These are phyloP conservation scores for Blastocystis sp. DNA, from an alignment of 352 stramenopile genomes.

Conservation along the genomic window DNA sequence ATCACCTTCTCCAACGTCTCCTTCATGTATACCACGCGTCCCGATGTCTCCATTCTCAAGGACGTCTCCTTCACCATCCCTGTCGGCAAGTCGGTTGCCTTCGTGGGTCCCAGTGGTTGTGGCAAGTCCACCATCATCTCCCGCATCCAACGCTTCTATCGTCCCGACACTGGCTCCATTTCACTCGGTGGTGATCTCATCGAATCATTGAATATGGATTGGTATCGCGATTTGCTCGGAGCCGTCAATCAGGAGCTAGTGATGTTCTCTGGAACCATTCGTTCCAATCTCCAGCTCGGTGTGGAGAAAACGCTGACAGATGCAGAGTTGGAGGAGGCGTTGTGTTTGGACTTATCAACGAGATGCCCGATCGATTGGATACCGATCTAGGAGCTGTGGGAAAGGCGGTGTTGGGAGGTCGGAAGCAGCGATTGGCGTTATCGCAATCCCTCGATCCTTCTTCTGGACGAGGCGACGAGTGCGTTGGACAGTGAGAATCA, in stretches of 20 bases:
- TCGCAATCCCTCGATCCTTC: conserved; percentile 69
- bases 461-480: conserved; percentile 73
- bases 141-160: conserved; percentile 67
- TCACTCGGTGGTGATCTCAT: neutral
- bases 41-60: conserved; percentile 68
- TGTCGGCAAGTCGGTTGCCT: conserved; percentile 69
- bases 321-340: conserved; percentile 68
- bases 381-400: conserved; percentile 71
- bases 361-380: conserved; percentile 63
- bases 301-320: conserved; percentile 65
- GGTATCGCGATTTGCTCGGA: conserved; percentile 65
- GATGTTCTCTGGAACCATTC: conserved; percentile 72
- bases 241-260: conserved; percentile 78
- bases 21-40: conserved; percentile 78
- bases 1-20: conserved; percentile 75
- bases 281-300: conserved; percentile 71
- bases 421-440: conserved; percentile 79
- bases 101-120: conserved; percentile 73
- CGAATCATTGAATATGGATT: conserved; percentile 59
- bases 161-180: conserved; percentile 26
- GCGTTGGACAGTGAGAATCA: conserved; percentile 77
- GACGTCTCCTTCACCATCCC: conserved; percentile 67
- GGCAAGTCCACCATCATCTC: conserved; percentile 74
- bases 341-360: conserved; percentile 61
- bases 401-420: conserved; percentile 70